Evolutionary conservation across 2,329 filamentous ascomycete genomes (phyloP).

Genomic region (Ascochyta viciae-villosae): DNA sequence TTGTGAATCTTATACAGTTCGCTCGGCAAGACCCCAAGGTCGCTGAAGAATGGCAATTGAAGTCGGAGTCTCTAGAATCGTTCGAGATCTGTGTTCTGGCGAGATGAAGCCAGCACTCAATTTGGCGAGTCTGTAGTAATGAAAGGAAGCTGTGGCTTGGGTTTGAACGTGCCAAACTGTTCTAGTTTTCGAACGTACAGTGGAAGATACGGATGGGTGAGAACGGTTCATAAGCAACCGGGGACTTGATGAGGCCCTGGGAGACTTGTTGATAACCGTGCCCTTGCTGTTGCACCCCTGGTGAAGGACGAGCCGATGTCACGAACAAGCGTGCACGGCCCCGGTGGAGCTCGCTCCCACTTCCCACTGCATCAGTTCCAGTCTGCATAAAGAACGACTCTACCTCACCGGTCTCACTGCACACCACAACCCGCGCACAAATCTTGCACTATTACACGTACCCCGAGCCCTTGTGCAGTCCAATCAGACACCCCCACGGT

Average conservation of each 20-base stretch:
- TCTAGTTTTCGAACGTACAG: neutral
- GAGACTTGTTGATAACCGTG: neutral
- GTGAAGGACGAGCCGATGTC: slow-evolving; percentile 26
- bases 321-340: slow-evolving; percentile 11
- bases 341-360: slow-evolving; percentile 26
- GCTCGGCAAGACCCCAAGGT: neutral
- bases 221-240: neutral
- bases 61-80: neutral
- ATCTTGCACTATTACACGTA: slow-evolving; percentile 25
- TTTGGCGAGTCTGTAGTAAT: neutral
- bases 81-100: neutral
- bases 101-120: neutral
- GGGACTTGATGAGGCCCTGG: neutral
- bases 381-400: slow-evolving; percentile 39
- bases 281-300: neutral
- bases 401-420: slow-evolving; percentile 29
- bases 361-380: slow-evolving; percentile 33
- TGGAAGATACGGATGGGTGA: neutral
- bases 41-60: neutral
- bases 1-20: neutral
- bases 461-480: slow-evolving; percentile 15
- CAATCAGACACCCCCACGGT: slow-evolving; percentile 14
- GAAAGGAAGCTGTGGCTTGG: neutral
- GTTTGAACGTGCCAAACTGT: neutral
- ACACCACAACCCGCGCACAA: slow-evolving; percentile 39